phyloP scores from a whole-genome alignment of 2,329 filamentous ascomycete genomes.

The Coniella lustricola region DNA sequence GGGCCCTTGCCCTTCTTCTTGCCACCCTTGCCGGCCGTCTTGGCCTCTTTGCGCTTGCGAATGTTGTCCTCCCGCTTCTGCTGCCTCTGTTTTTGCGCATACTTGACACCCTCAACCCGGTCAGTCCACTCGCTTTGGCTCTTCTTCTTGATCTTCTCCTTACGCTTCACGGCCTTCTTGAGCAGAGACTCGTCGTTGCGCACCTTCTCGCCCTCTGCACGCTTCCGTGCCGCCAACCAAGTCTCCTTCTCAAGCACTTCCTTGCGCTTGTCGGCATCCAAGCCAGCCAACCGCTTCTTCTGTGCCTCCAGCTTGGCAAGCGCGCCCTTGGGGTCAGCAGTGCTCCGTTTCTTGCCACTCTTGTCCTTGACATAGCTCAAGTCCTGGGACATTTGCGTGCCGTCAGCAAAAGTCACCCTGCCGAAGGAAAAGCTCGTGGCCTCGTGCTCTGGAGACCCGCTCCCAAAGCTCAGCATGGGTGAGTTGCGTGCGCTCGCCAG shows the following conservation, averaged over 20 bases:
- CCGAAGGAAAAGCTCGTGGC: constrained; percentile 78
- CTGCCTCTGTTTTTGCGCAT: constrained; percentile 71
- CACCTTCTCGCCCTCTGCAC: constrained; percentile 82
- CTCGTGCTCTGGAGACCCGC: constrained; percentile 28
- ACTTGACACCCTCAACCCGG: constrained; percentile 62
- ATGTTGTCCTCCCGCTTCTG: constrained; percentile 78
- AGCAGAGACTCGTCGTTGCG: constrained; percentile 78
- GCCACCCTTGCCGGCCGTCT: constrained; percentile 50
- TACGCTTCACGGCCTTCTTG: constrained; percentile 92
- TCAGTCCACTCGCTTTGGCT: constrained; percentile 84
- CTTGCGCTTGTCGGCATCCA: constrained; percentile 73
- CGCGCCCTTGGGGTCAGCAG: constrained; percentile 76
- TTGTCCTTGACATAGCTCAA: constrained; percentile 50
- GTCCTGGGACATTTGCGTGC: constrained; percentile 68
- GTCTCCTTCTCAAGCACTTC: constrained; percentile 89
- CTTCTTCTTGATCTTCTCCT: constrained; percentile 84
- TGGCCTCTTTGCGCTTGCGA: constrained; percentile 66
- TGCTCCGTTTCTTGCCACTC: constrained; percentile 64
- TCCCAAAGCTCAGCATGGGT: constrained; percentile 44
- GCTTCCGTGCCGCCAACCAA: constrained; percentile 86
- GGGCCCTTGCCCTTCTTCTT: constrained; percentile 49
- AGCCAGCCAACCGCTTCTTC: constrained; percentile 66
- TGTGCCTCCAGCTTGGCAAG: constrained; percentile 83
- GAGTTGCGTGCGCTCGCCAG: constrained; percentile 54
- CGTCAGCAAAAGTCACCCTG: constrained; percentile 83